Conservation (phyloP, 495 filamentous ascomycete species). For the Neurospora hispaniola region DNA sequence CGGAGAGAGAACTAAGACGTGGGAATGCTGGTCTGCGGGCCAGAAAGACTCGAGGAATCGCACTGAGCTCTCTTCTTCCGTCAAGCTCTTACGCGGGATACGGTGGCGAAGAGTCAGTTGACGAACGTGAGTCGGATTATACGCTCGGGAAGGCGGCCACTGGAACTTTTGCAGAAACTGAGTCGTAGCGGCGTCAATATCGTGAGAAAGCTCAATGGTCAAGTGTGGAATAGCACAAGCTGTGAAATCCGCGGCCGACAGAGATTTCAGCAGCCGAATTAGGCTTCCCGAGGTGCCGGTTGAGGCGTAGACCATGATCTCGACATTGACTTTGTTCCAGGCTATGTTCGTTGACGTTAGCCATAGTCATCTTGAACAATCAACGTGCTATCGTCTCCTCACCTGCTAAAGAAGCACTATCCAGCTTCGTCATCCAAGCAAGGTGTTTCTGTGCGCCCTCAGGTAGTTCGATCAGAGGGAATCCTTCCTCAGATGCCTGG, state of each 20-base stretch:
- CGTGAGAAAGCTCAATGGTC: conserved; percentile 67
- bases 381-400: conserved; percentile 10
- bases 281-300: conserved; percentile 57
- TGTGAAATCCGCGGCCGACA: conserved; percentile 63
- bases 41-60: conserved; percentile 75
- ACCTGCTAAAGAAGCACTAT: conserved; percentile 60
- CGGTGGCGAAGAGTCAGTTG: conserved; percentile 62
- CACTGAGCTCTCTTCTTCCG: conserved; percentile 52
- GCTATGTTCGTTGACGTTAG: conserved; percentile 28
- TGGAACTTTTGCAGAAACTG: conserved; percentile 48
- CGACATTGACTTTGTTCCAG: conserved; percentile 64
- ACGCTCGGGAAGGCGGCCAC: conserved; percentile 48
- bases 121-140: conserved; percentile 24
- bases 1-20: conserved; percentile 69
- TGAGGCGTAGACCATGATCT: conserved; percentile 69
- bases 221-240: conserved; percentile 53
- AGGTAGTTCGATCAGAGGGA: conserved; percentile 59
- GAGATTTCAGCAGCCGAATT: conserved; percentile 59
- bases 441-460: conserved; percentile 45
- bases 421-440: conserved; percentile 66
- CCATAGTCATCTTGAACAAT: conserved; percentile 8
- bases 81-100: conserved; percentile 43
- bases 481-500: conserved; percentile 30
- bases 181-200: conserved; percentile 50
- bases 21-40: conserved; percentile 50